Base-by-base conservation (phyloP, 2,329 filamentous ascomycete species). In the Colletotrichum chlorophyti region DNA sequence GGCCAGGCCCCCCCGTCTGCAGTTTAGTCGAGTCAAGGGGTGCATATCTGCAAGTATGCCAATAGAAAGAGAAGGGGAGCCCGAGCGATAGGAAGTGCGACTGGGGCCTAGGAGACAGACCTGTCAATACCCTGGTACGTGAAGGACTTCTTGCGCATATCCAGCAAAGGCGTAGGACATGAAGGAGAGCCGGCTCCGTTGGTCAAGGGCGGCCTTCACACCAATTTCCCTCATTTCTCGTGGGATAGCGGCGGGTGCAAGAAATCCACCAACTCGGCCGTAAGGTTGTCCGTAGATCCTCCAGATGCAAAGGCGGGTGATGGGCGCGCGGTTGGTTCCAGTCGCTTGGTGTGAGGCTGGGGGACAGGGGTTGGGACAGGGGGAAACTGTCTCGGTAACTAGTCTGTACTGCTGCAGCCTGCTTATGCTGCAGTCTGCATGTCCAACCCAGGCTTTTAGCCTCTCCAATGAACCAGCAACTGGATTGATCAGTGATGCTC, bases 311-410 rank as follows among this genome's bases (percentile, higher is more conserved):
- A 35, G 49, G 32, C 49, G 43, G 51, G 43, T 55, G 51, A 35
- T 50, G 43, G 38, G 40, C 14, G 57, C 45, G 24, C 50, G 57
- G 55, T 50, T 55, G 51, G 51, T 50, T 55, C 57, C 51, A 55
- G 45, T 45, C 37, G 24, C 37, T 34, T 49, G 57, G 57, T 49
- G 37, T 55, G 52, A 57, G n/a, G 26, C 43, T 45, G 57, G 38
- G 43, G 57, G 57, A 40, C 57, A 60, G 38, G 57, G 55, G 51
- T 38, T 17, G 38, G 38, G 32, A 40, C 43, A 40, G 26, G 43
- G 35, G 15, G 43, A n/a, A n/a, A n/a, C n/a, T 49, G 43, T 55
- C 52, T 55, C 43, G 43, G 35, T 47, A 42, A 35, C n/a, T n/a
- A n/a, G n/a, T n/a, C n/a, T n/a, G n/a, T n/a, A n/a, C 37, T 21